Evolutionary conservation across 805 yeast genomes (phyloP), one percentile per base, ranked within the genome.

Genomic region (Starmerella tilneyi): DNA sequence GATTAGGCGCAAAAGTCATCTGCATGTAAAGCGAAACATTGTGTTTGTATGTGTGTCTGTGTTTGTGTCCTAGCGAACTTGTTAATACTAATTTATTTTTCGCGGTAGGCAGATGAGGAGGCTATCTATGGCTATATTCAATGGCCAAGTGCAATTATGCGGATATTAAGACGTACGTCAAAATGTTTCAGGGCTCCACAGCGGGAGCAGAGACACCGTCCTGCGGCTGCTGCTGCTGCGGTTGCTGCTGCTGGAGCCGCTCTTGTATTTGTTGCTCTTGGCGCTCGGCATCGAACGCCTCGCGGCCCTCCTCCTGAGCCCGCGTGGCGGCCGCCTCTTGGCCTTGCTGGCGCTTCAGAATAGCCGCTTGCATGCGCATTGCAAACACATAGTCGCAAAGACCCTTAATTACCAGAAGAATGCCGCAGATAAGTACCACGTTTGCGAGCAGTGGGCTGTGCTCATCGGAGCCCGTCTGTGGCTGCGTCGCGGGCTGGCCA

Each of bases 381-480:
- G 89, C 92, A 51, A 77, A 70, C 52, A 71, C 70, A 60, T 79
- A 89, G 59, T 82, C 92, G 37, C 71, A 63, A n/a, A 82, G 50
- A 11, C 94, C 77, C 57, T 80, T 82, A 15, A 77, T 46, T 9
- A 80, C 64, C 4, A 89, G 68, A 45, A 80, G 70, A 1, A 73
- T 58, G 1, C 97, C 97, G 37, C 82, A 66, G 1, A 78, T 68
- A 41, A 84, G 76, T 30, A 84, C 65, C 0, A 73, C 70, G 43
- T 76, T 73, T 0, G 49, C 38, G n/a, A 42, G 34, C 12, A 21
- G 19, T 32, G 33, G 16, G 23, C 34, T 24, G 23, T 31, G 26
- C n/a, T 23, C 31, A 2, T 37, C 41, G 9, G 41, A 19, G 23
- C 31, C 31, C n/a, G n/a, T 22, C 22, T 37, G 36, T 9, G 38